Percentiles rank a stretch among this genome's conserved stretches.
Conservation (phyloP, 371 early-diverging fungal species). For the Funneliformis caledonium region DNA sequence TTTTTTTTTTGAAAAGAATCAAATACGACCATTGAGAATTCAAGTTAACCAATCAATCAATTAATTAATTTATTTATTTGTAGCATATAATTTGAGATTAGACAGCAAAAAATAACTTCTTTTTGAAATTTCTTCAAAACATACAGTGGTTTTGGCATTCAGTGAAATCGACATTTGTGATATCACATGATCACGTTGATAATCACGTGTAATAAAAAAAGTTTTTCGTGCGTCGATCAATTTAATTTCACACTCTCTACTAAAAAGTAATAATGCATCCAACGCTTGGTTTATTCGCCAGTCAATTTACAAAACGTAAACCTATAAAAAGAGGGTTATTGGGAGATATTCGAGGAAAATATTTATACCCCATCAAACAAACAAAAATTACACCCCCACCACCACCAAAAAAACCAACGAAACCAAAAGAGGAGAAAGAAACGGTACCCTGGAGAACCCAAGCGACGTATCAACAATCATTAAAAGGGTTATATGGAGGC, state of each 20-base stretch:
- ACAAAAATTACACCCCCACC: not conserved
- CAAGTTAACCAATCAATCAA: too few relatives aligned
- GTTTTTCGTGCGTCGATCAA: too few relatives aligned
- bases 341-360: not conserved
- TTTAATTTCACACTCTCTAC: not conserved
- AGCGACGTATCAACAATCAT: conserved; percentile 44
- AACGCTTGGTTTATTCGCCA: conserved; percentile 1
- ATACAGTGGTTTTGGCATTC: too few relatives aligned
- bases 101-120: too few relatives aligned
- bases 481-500: conserved; percentile 71
- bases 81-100: too few relatives aligned
- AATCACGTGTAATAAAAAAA: too few relatives aligned
- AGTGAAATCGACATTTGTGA: too few relatives aligned
- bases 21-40: too few relatives aligned
- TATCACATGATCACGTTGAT: too few relatives aligned
- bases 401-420: not conserved
- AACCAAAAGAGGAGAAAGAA: not conserved
- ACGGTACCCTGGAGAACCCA: not conserved
- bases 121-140: too few relatives aligned
- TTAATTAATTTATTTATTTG: too few relatives aligned
- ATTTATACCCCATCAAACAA: not conserved
- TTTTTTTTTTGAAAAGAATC: too few relatives aligned
- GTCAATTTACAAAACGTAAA: not conserved
- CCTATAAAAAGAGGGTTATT: conserved; percentile 3
- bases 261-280: not conserved